phyloP scores from a whole-genome alignment of 495 filamentous ascomycete species.

The Lophium mytilinum region DNA sequence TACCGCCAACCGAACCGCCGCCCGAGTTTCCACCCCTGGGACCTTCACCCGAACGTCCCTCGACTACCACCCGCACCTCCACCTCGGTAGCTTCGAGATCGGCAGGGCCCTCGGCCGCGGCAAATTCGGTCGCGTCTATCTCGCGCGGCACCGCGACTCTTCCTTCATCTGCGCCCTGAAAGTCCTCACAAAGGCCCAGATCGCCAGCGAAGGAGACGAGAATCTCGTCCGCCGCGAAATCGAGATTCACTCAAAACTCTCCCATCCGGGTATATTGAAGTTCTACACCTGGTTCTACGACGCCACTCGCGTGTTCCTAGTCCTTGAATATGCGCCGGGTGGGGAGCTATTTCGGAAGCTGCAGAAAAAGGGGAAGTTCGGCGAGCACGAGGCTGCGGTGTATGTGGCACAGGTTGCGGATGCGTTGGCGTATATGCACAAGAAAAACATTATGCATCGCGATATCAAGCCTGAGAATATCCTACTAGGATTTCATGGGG shows the following conservation, averaged over 20 bases:
- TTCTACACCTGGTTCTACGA: conserved; percentile 60
- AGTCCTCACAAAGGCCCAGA: conserved; percentile 6
- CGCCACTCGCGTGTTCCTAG: conserved; percentile 74
- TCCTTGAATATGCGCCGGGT: conserved; percentile 80
- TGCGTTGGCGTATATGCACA: conserved; percentile 77
- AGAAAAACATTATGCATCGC: conserved; percentile 95
- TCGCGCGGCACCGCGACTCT: conserved; percentile 5
- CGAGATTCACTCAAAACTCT: conserved; percentile 13
- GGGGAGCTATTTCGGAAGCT: conserved; percentile 92
- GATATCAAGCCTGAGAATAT: conserved; percentile 99
- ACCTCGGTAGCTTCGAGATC: conserved; percentile 15
- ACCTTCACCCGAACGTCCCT: no score
- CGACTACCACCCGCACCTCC: conserved; percentile 22
- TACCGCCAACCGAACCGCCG: no score
- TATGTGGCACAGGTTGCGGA: conserved; percentile 86
- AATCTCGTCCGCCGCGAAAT: conserved; percentile 15
- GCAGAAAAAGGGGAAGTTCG: conserved; percentile 71
- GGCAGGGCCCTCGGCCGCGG: conserved; percentile 16
- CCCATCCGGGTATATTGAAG: conserved; percentile 8
- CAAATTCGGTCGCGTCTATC: conserved; percentile 11
- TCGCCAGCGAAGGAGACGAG: not conserved
- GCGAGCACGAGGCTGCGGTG: conserved; percentile 69
- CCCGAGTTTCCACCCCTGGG: no score
- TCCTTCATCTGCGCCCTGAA: conserved; percentile 14
- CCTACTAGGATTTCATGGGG: conserved; percentile 58